Conservation (phyloP, 108 stramenopile genomes). For the Nitzschia sp. region DNA sequence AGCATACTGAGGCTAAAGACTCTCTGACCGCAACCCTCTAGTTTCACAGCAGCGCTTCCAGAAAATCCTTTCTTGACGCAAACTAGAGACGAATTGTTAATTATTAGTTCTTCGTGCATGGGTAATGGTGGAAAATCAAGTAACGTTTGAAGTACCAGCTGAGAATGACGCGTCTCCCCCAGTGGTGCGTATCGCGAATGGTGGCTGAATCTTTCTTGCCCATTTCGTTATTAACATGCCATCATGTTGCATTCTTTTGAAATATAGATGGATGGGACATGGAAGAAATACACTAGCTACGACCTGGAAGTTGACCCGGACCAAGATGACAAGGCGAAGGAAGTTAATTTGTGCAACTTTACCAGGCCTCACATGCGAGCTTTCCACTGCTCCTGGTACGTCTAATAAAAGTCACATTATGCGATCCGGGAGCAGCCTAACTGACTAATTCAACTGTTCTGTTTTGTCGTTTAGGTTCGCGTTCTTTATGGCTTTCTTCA, state of each 20-base stretch:
- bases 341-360: constrained; percentile 57
- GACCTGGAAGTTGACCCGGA: constrained; percentile 67
- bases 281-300: constrained; percentile 65
- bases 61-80: too few species aligned
- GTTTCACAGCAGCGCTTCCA: too few species aligned
- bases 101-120: too few species aligned
- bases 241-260: neutral
- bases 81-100: too few species aligned
- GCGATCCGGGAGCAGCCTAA: neutral
- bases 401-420: neutral
- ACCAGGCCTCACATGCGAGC: constrained; percentile 80
- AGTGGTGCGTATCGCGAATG: too few species aligned
- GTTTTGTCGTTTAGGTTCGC: constrained; percentile 60
- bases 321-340: constrained; percentile 71
- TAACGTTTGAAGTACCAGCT: too few species aligned
- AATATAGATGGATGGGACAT: neutral
- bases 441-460: constrained; percentile 7
- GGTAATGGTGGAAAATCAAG: too few species aligned
- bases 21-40: too few species aligned
- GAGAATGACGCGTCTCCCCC: too few species aligned
- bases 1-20: too few species aligned
- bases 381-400: constrained; percentile 73
- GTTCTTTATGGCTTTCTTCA: constrained; percentile 86
- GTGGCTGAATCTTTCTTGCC: too few species aligned
- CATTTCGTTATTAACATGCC: neutral